Percentiles rank a stretch among this genome's conserved stretches.
phyloP scores from a whole-genome alignment of 164 flowering plant species.

The Vitis rupestris region DNA sequence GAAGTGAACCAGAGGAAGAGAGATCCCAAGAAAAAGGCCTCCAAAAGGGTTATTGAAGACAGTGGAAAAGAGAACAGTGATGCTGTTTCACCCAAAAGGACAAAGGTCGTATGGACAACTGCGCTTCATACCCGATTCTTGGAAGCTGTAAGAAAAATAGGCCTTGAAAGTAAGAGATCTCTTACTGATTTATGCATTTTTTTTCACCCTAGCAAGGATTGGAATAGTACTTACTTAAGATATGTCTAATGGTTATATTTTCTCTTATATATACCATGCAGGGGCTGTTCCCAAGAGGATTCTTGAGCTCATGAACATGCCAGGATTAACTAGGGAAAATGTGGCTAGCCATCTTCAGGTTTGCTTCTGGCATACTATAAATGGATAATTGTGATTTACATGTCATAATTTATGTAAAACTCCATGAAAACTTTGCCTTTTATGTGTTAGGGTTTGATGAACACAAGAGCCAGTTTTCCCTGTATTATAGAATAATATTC shows the following conservation, averaged over 20 bases:
- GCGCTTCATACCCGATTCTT: conserved; percentile 45
- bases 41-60: neutral
- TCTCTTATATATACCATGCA: conserved; percentile 6
- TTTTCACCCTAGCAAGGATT: neutral
- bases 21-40: conserved; percentile 11
- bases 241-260: neutral
- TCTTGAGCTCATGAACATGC: conserved; percentile 43
- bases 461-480: no score
- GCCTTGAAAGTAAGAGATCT: conserved; percentile 37
- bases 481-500: no score
- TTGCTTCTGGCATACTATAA: neutral
- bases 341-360: conserved; percentile 63
- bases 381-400: neutral
- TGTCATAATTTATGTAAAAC: neutral
- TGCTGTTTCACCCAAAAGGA: conserved; percentile 18
- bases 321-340: conserved; percentile 47
- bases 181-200: neutral
- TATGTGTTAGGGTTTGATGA: neutral
- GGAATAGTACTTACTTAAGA: neutral
- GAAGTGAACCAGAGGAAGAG: neutral
- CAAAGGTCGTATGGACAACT: conserved; percentile 47
- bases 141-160: conserved; percentile 36
- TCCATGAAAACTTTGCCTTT: neutral
- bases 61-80: neutral
- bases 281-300: conserved; percentile 52